Evolutionary conservation across 2,329 filamentous ascomycete genomes (phyloP).

Genomic region (Aureobasidium pullulans): DNA sequence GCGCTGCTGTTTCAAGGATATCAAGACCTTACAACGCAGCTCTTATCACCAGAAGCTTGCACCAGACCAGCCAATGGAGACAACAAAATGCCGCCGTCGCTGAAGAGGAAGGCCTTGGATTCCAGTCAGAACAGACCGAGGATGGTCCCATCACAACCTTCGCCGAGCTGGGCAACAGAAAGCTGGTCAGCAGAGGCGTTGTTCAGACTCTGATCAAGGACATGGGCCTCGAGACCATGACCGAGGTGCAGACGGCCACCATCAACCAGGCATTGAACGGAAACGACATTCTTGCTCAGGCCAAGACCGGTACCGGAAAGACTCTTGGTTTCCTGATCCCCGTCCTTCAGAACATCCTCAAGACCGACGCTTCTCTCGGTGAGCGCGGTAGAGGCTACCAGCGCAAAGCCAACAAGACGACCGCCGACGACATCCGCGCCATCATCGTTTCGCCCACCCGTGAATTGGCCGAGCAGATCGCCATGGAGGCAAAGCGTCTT

Average conservation of each 20-base stretch:
- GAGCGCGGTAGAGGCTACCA: constrained; percentile 24
- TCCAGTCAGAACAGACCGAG: constrained; percentile 14
- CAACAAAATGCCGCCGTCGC: constrained; percentile 28
- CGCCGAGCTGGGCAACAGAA: constrained; percentile 34
- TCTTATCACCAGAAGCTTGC: constrained; percentile 21
- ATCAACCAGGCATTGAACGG: constrained; percentile 75
- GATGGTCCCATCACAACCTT: constrained; percentile 31
- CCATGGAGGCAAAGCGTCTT: constrained; percentile 65
- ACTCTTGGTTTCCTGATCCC: constrained; percentile 90
- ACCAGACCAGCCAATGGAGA: constrained; percentile 32
- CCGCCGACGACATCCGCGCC: constrained; percentile 48
- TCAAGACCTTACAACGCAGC: neutral
- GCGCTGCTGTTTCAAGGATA: neutral
- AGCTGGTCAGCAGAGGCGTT: constrained; percentile 56
- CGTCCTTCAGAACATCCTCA: constrained; percentile 70
- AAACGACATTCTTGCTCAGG: constrained; percentile 80
- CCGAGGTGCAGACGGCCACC: constrained; percentile 79
- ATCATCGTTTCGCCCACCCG: constrained; percentile 57
- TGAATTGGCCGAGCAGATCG: constrained; percentile 58
- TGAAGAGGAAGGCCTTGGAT: constrained; percentile 19
- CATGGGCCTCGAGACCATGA: constrained; percentile 80
- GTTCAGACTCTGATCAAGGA: constrained; percentile 60
- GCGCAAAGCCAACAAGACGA: constrained; percentile 22
- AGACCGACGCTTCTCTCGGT: constrained; percentile 54
- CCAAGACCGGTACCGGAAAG: constrained; percentile 95